phyloP scores from a whole-genome alignment of 140 eudicot species.

The Senecio squalidus region DNA sequence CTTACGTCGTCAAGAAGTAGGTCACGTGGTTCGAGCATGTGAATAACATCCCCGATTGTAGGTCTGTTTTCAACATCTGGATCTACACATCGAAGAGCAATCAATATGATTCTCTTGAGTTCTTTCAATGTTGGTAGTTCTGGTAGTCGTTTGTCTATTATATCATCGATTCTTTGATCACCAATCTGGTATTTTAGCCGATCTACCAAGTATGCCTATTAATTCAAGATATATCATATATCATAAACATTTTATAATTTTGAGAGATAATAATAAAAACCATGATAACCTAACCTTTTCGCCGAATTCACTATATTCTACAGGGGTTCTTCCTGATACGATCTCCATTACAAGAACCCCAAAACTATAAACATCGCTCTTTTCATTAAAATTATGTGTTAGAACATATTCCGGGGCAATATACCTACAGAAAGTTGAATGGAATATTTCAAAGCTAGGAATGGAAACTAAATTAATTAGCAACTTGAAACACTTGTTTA shows the following conservation, averaged over 20 bases:
- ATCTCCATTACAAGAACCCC: constrained; percentile 56
- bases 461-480: background rate
- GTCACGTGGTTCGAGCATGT: constrained; percentile 66
- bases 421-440: constrained; percentile 23
- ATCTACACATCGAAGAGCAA: constrained; percentile 66
- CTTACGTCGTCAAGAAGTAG: constrained; percentile 49
- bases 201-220: constrained; percentile 53
- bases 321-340: constrained; percentile 34
- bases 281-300: constrained; percentile 16
- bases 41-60: constrained; percentile 51
- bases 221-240: background rate
- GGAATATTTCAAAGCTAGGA: background rate
- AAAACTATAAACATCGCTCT: constrained; percentile 46
- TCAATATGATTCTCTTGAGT: constrained; percentile 43
- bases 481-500: background rate
- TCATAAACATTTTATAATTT: background rate
- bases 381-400: constrained; percentile 21
- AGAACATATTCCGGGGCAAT: constrained; percentile 38
- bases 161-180: constrained; percentile 14
- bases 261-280: background rate
- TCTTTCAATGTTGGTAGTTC: constrained; percentile 41
- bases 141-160: constrained; percentile 38
- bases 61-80: constrained; percentile 60
- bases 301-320: constrained; percentile 13
- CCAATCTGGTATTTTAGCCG: constrained; percentile 50